Evolutionary conservation across 1,284 basidiomycete genomes (phyloP).

Genomic region (Boletus sp.): DNA sequence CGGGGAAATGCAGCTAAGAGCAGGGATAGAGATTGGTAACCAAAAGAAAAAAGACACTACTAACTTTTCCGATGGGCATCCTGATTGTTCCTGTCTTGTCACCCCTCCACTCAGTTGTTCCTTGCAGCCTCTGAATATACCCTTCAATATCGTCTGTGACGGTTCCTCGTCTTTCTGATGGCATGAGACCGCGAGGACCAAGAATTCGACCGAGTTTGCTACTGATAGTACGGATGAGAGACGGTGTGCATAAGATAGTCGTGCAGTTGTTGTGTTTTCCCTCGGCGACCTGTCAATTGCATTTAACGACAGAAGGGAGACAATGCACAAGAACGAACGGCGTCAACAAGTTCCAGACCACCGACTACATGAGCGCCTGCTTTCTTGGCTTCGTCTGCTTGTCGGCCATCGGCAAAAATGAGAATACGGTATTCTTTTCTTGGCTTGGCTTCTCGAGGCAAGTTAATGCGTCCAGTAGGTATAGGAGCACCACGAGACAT

Average conservation of each 20-base stretch:
- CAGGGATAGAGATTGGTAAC: slow-evolving; percentile 6
- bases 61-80: slow-evolving; percentile 73
- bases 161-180: slow-evolving; percentile 90
- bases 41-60: slow-evolving; percentile 18
- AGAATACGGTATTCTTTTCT: slow-evolving; percentile 75
- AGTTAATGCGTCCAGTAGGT: slow-evolving; percentile 76
- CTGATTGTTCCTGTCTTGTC: slow-evolving; percentile 88
- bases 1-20: slow-evolving; percentile 71
- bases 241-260: slow-evolving; percentile 82
- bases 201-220: slow-evolving; percentile 86
- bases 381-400: slow-evolving; percentile 75
- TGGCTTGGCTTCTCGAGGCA: slow-evolving; percentile 77
- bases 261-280: slow-evolving; percentile 69
- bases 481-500: slow-evolving; percentile 75
- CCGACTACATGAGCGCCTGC: slow-evolving; percentile 90
- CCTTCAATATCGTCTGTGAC: slow-evolving; percentile 87
- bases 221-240: slow-evolving; percentile 79
- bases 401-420: slow-evolving; percentile 84
- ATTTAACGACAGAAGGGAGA: slow-evolving; percentile 14
- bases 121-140: slow-evolving; percentile 80
- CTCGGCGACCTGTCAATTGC: slow-evolving; percentile 58
- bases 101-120: slow-evolving; percentile 91
- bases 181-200: slow-evolving; percentile 96
- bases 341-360: slow-evolving; percentile 81
- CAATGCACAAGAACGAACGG: slow-evolving; percentile 51